Evolutionary conservation across 139 green algal genomes (phyloP).

Genomic region (Asterochloris erici): DNA sequence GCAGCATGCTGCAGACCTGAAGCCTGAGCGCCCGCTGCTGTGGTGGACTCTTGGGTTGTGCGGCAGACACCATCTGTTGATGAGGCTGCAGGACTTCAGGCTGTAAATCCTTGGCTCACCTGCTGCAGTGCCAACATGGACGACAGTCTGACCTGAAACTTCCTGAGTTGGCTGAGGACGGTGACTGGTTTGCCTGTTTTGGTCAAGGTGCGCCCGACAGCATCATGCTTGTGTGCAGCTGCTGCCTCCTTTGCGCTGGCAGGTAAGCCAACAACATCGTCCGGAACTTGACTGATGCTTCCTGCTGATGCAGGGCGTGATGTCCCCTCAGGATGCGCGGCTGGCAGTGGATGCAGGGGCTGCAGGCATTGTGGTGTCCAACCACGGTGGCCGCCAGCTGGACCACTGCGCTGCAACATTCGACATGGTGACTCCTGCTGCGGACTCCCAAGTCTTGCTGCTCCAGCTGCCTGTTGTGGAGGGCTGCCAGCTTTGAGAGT

Average conservation of each 20-base stretch:
- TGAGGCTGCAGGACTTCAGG: no score
- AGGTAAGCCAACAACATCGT: no score
- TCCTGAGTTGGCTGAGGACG: constrained; percentile 68
- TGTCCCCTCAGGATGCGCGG: constrained; percentile 71
- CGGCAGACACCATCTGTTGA: no score
- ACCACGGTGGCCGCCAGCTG: constrained; percentile 85
- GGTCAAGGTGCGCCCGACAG: constrained; percentile 61
- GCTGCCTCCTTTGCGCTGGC: not conserved
- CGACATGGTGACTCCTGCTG: constrained; percentile 27
- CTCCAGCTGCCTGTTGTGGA: no score
- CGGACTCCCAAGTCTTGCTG: no score
- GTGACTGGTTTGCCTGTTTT: constrained; percentile 76
- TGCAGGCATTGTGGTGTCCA: constrained; percentile 83
- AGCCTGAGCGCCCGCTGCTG: no score
- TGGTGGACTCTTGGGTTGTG: no score
- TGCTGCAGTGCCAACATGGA: constrained; percentile 34
- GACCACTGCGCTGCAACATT: constrained; percentile 76
- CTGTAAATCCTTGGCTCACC: no score
- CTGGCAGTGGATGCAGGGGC: constrained; percentile 63
- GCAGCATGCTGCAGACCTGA: no score
- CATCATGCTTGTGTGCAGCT: not conserved
- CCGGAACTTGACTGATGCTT: no score
- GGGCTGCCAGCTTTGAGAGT: no score
- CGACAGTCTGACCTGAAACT: constrained; percentile 67
- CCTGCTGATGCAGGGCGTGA: constrained; percentile 56